Conservation (phyloP, 805 yeast genomes). For the Saccharomyces jurei region DNA sequence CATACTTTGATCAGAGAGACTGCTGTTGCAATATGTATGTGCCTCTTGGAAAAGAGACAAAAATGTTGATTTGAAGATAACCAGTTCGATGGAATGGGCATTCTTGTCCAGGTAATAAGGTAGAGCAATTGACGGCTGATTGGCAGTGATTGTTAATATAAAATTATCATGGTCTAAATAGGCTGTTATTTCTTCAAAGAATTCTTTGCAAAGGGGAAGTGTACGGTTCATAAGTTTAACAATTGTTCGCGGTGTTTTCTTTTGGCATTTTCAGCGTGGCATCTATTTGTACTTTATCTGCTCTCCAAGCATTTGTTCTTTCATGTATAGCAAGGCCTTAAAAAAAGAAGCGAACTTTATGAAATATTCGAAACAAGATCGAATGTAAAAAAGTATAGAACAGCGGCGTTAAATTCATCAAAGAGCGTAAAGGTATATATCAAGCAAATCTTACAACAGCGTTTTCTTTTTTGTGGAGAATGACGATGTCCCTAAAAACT, state of each 20-base stretch:
- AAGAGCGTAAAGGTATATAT: too few species aligned
- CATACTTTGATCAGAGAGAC: constrained; percentile 4
- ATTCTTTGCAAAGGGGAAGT: constrained; percentile 8
- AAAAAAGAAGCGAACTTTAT: background rate
- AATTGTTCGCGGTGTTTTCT: background rate
- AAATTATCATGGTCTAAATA: constrained; percentile 1
- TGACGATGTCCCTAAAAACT: background rate
- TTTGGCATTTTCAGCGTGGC: background rate
- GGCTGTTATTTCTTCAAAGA: constrained; percentile 9
- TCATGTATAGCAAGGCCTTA: background rate
- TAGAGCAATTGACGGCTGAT: constrained; percentile 8
- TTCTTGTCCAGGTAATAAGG: constrained; percentile 9
- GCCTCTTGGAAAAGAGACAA: constrained; percentile 27
- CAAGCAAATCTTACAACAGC: background rate
- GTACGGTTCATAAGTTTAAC: background rate
- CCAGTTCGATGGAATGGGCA: constrained; percentile 22
- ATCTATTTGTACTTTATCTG: too few species aligned
- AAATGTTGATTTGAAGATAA: constrained; percentile 29
- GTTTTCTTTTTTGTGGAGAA: too few species aligned
- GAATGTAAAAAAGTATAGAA: too few species aligned
- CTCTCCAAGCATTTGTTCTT: background rate
- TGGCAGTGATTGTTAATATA: constrained; percentile 15
- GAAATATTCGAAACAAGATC: background rate
- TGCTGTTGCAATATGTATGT: constrained; percentile 16
- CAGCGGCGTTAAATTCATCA: background rate